Evolutionary conservation across 768 basidiomycete genomes (phyloP), one percentile per base, ranked within the genome.

Genomic region (Suillus sp.): DNA sequence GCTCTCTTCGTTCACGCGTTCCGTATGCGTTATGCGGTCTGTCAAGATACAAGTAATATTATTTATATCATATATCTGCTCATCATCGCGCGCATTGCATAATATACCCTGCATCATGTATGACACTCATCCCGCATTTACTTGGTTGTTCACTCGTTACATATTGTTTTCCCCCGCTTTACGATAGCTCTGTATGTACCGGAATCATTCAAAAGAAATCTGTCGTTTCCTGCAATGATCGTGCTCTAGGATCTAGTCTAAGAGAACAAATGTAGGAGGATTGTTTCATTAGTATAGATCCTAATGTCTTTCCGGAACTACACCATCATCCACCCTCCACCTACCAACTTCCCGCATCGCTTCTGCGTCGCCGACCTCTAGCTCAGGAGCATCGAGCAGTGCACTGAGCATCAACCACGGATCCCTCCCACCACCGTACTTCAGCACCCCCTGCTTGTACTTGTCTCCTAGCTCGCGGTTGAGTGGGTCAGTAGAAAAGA

Each of bases 321-420:
- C 81, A 4, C 90, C 90, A 65, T 91, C 88, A 65, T 92, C 90
- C 40, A 94, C 87, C 47, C 83, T 85, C 97, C 97, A 99, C 60
- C 81, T 79, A 0, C 96, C 97, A 0, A 99, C 95, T 67, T 91
- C 85, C 38, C 86, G 79, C 96, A 99, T 99, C 0, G 95, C 92
- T 48, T 84, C 79, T 30, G 85, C 82, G 68, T 93, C 92, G 0
- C 97, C 97, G 5, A 68, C 75, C 45, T 80, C 82, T n/a, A 99
- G 74, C 59, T 83, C 81, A 0, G 89, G 88, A 0, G 84, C 80
- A 34, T 83, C 77, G 3, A 99, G 77, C 56, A 98, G 70, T 0
- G 79, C 77, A 18, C 90, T 86, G 0, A 99, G 86, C 94, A 98
- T 95, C 66, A 83, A 79, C 97, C 97, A 99, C 0, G 97, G 95